phyloP scores from a whole-genome alignment of 352 stramenopile genomes.

The Globisporangium recalcitrans region DNA sequence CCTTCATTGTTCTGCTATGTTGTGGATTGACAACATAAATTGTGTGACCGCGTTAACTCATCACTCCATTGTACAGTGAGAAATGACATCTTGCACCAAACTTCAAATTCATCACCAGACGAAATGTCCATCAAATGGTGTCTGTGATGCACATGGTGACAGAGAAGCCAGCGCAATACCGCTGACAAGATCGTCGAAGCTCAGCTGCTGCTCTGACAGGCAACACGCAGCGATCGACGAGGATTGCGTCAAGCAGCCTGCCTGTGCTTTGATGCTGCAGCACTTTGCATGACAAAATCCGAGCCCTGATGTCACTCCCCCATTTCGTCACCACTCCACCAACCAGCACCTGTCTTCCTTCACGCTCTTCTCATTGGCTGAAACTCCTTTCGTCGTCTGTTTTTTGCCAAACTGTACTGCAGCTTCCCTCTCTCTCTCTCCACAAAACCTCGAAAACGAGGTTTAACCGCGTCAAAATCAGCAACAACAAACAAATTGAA shows the following conservation, averaged over 20 bases:
- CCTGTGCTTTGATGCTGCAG: neutral
- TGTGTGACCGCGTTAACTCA: no score
- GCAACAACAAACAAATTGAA: neutral
- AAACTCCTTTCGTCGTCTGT: neutral
- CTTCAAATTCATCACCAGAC: no score
- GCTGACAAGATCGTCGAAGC: neutral
- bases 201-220: no score
- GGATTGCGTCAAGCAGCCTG: neutral
- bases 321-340: conserved; percentile 5
- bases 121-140: no score
- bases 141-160: no score
- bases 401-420: conserved; percentile 5
- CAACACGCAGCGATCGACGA: neutral
- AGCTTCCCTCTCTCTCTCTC: neutral
- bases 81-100: no score
- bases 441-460: neutral
- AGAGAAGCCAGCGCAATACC: no score
- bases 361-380: neutral
- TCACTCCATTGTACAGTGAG: no score
- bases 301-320: neutral
- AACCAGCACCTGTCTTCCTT: neutral
- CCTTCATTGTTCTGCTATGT: neutral
- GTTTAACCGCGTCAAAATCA: neutral
- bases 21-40: no score
- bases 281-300: neutral